A percentile compares a stretch with the other conserved stretches of the same genome.
These are phyloP conservation scores for Ceratocystis eucalypticola DNA, from an alignment of 2,329 filamentous ascomycete genomes.

Conservation along the genomic window DNA sequence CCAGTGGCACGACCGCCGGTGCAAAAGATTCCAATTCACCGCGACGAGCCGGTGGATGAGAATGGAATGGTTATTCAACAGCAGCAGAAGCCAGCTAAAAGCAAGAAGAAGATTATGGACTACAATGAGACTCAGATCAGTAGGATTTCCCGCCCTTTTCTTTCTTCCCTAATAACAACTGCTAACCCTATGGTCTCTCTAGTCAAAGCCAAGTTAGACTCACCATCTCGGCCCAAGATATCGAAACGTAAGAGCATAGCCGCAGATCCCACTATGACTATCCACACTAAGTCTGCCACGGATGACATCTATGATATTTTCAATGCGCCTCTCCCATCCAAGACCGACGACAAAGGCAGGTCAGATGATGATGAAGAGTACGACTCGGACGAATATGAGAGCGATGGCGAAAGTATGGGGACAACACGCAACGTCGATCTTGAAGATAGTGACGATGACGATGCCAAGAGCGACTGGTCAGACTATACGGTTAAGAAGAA, in stretches of 20 bases:
- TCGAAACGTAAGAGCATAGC: conserved; percentile 50
- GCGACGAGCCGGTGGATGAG: conserved; percentile 18
- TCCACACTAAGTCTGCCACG: conserved; percentile 87
- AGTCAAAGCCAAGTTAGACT: conserved; percentile 91
- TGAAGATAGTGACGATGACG: conserved; percentile 37
- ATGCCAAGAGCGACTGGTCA: conserved; percentile 67
- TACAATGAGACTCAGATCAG: conserved; percentile 86
- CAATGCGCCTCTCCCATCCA: conserved; percentile 57
- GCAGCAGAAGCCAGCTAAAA: conserved; percentile 29
- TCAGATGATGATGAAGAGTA: conserved; percentile 24
- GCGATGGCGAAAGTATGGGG: conserved; percentile 68
- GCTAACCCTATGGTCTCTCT: conserved; percentile 8
- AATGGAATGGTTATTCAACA: conserved; percentile 22
- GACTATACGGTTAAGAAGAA: conserved; percentile 58
- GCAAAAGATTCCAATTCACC: conserved; percentile 11
- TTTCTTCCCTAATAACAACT: not conserved
- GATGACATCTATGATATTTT: conserved; percentile 98
- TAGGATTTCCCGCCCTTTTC: conserved; percentile 33
- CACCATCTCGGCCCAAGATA: conserved; percentile 71
- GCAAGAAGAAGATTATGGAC: conserved; percentile 70
- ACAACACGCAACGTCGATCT: conserved; percentile 49
- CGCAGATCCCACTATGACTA: conserved; percentile 87
- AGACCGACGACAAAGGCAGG: conserved; percentile 21
- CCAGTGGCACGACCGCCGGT: not conserved
- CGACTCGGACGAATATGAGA: conserved; percentile 58